Evolutionary conservation across 257 asterid genomes (phyloP).

Genomic region (Paraleonurus japonicus): DNA sequence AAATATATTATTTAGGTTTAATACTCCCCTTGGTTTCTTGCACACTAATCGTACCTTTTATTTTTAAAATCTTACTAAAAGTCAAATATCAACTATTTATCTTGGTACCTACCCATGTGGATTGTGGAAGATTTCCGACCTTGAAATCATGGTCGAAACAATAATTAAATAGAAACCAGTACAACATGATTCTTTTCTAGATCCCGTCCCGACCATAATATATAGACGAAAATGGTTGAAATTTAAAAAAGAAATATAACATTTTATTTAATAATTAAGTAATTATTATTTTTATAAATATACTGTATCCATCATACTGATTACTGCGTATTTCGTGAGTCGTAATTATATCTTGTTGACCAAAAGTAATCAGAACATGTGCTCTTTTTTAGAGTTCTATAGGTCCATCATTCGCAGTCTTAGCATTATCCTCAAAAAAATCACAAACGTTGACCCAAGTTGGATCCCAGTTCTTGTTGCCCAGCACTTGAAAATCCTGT

Average conservation of each 20-base stretch:
- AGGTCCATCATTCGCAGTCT: neutral
- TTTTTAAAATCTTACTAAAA: neutral
- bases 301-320: no score
- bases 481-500: no score
- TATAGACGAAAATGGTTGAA: neutral
- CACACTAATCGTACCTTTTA: neutral
- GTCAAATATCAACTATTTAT: neutral
- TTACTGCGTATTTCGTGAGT: no score
- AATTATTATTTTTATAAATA: no score
- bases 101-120: neutral
- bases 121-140: neutral
- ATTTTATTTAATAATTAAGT: no score
- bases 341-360: no score
- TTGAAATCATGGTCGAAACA: neutral
- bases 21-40: neutral
- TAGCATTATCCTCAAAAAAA: neutral
- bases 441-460: neutral
- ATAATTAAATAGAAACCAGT: neutral
- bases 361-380: no score
- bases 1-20: constrained; percentile 31
- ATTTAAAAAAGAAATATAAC: no score
- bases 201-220: neutral
- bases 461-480: neutral
- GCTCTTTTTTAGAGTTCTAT: neutral
- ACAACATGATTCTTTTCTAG: neutral